phyloP scores from a whole-genome alignment of 306 rosid genomes.

The Oemleria cerasiformis region DNA sequence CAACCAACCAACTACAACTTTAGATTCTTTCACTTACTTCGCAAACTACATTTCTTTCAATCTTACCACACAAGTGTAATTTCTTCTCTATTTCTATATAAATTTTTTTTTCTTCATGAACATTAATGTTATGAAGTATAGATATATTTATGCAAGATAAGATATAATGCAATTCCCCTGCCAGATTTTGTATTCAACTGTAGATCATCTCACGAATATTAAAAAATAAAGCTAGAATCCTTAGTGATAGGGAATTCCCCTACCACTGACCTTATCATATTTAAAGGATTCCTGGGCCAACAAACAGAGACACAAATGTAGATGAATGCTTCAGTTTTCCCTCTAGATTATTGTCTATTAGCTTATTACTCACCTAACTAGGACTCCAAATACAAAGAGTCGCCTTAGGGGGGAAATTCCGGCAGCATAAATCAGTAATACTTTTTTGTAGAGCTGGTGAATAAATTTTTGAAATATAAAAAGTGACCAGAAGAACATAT shows the following conservation, averaged over 20 bases:
- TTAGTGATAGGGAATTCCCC: neutral
- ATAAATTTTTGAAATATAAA: neutral
- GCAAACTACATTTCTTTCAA: neutral
- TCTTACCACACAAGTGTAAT: neutral
- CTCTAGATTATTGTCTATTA: neutral
- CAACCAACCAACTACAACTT: neutral
- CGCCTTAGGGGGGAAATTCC: no score
- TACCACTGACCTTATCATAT: neutral
- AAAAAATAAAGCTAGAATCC: neutral
- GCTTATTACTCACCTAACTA: neutral
- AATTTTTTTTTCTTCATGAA: neutral
- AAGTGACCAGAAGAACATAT: neutral
- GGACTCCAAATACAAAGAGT: neutral
- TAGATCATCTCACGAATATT: neutral
- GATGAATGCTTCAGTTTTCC: constrained; percentile 1
- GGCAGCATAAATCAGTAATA: neutral
- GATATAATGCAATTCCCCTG: neutral
- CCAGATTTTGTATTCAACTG: neutral
- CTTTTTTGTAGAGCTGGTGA: neutral
- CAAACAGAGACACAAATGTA: neutral
- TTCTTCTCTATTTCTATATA: neutral
- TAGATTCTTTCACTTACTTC: neutral
- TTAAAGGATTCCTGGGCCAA: neutral
- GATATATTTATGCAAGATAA: neutral
- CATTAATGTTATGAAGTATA: neutral